Conservation (phyloP, 495 filamentous ascomycete genomes). For the Neurospora tetraspora region DNA sequence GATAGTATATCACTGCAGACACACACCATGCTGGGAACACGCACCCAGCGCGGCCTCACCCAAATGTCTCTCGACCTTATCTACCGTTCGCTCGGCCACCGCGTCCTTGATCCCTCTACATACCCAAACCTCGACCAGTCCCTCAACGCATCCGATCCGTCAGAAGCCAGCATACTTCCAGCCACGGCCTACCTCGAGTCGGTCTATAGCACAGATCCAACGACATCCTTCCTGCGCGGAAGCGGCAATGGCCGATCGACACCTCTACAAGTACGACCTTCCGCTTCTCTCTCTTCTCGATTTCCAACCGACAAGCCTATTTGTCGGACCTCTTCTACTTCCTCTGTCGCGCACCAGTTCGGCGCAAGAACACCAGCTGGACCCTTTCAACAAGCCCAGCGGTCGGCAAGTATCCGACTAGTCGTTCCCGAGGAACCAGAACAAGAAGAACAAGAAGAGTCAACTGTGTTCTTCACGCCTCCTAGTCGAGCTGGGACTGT, state of each 20-base stretch:
- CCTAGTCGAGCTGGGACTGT: not conserved
- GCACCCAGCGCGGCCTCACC: constrained; percentile 74
- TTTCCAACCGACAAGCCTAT: constrained; percentile 2
- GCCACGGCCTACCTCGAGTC: constrained; percentile 71
- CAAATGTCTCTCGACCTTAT: constrained; percentile 87
- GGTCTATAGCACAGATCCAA: constrained; percentile 55
- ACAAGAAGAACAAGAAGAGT: not conserved
- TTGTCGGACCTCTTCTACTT: constrained; percentile 7
- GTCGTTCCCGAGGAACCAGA: not conserved
- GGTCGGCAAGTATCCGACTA: not conserved
- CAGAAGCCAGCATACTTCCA: constrained; percentile 72
- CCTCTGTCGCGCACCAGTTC: not conserved
- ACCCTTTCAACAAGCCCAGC: not conserved
- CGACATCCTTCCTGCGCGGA: constrained; percentile 34
- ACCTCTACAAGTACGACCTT: constrained; percentile 40
- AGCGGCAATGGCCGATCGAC: not conserved
- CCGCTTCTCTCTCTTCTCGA: constrained; percentile 14
- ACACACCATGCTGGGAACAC: constrained; percentile 92
- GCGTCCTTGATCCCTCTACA: constrained; percentile 52
- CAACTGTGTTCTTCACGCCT: not conserved
- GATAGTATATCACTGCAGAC: constrained; percentile 43
- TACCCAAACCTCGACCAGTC: constrained; percentile 56
- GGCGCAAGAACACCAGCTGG: not conserved
- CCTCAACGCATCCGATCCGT: constrained; percentile 64
- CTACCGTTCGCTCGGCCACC: constrained; percentile 63